Evolutionary conservation across 2,329 filamentous ascomycete species (phyloP).

Genomic region (Truncatella angustata): DNA sequence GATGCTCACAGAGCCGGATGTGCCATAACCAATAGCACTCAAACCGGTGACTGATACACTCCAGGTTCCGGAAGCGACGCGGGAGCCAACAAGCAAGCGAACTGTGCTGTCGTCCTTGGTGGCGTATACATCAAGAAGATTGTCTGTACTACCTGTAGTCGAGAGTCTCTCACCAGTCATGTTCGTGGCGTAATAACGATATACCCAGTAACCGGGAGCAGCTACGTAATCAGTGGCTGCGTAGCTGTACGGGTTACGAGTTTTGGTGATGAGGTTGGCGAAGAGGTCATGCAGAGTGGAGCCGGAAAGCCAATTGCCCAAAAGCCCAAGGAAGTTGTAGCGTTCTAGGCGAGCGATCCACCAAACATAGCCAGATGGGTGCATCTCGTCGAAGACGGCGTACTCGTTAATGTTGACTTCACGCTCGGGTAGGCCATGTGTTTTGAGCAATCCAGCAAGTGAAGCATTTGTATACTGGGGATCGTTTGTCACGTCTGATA

Average conservation of each 20-base stretch:
- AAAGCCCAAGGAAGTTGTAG: conserved; percentile 7
- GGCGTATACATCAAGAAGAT: conserved; percentile 36
- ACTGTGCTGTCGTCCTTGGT: conserved; percentile 28
- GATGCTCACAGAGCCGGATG: conserved; percentile 28
- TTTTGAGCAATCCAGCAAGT: conserved; percentile 5
- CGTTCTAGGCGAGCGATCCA: conserved; percentile 11
- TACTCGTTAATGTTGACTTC: conserved; percentile 12
- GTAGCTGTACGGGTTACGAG: conserved; percentile 3
- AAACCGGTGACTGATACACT: conserved; percentile 31
- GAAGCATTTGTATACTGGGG: conserved; percentile 13
- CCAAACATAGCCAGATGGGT: conserved; percentile 10
- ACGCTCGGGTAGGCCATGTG: conserved; percentile 1
- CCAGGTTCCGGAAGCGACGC: conserved; percentile 30
- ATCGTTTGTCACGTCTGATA: conserved; percentile 5
- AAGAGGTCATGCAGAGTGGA: conserved; percentile 10
- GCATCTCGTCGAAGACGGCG: conserved; percentile 9
- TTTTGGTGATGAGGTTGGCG: conserved; percentile 11
- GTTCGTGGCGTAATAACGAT: conserved; percentile 43
- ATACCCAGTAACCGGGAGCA: conserved; percentile 40
- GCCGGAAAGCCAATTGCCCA: conserved; percentile 10
- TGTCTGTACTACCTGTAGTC: conserved; percentile 32
- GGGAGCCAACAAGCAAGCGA: conserved; percentile 34
- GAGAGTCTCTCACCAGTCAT: conserved; percentile 40
- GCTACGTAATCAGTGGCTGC: conserved; percentile 14
- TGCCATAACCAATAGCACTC: conserved; percentile 30